Evolutionary conservation across 805 yeast species (phyloP).

Genomic region (Cyberlindnera maclurae): DNA sequence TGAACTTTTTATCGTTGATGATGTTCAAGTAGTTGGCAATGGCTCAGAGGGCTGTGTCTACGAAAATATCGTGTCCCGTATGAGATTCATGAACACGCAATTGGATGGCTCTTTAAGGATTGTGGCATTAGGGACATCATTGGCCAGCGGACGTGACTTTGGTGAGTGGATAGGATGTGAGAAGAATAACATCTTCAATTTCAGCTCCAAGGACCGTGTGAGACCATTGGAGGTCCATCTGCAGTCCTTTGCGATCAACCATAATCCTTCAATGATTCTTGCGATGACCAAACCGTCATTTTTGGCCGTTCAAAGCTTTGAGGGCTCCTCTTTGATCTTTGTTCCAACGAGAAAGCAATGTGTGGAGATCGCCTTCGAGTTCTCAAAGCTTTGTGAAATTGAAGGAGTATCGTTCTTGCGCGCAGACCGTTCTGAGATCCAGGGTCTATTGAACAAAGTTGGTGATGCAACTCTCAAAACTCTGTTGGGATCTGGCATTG

Average conservation of each 20-base stretch:
- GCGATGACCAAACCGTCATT: constrained; percentile 46
- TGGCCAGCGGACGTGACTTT: constrained; percentile 70
- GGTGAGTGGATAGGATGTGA: constrained; percentile 82
- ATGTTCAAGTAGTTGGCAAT: constrained; percentile 57
- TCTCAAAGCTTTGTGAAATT: constrained; percentile 31
- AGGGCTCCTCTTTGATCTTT: constrained; percentile 42
- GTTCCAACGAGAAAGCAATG: constrained; percentile 50
- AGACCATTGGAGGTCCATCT: constrained; percentile 52
- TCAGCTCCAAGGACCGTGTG: constrained; percentile 54
- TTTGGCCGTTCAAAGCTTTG: constrained; percentile 30
- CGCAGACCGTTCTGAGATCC: constrained; percentile 31
- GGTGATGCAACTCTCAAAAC: constrained; percentile 38
- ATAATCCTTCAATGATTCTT: constrained; percentile 44
- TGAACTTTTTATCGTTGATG: constrained; percentile 66
- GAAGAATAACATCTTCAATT: constrained; percentile 58
- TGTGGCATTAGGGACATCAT: constrained; percentile 61
- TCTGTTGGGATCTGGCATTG: constrained; percentile 55
- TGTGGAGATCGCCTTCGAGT: constrained; percentile 42
- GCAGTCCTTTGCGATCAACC: constrained; percentile 39
- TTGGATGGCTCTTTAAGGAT: constrained; percentile 52
- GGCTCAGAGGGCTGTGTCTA: constrained; percentile 53
- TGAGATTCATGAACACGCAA: constrained; percentile 63
- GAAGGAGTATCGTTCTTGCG: constrained; percentile 35
- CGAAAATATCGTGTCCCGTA: constrained; percentile 64
- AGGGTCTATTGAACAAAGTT: constrained; percentile 36